Conservation (phyloP, 768 basidiomycete genomes). For the Suillus subluteus region DNA sequence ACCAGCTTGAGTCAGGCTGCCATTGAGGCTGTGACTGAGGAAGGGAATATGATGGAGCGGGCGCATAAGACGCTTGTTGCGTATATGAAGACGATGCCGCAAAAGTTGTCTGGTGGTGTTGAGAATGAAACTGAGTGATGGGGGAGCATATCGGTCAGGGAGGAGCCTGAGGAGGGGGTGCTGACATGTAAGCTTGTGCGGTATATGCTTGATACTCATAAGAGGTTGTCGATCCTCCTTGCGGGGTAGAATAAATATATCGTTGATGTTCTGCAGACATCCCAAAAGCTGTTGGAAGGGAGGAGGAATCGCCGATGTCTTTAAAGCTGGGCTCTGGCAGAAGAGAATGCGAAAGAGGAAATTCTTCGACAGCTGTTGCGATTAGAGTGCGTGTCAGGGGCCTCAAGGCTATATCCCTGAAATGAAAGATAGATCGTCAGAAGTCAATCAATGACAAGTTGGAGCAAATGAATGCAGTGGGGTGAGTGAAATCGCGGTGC, state of each 20-base stretch:
- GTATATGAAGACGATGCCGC: constrained; percentile 33
- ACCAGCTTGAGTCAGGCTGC: constrained; percentile 46
- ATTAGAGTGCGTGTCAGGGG: constrained; percentile 34
- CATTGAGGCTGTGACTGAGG: constrained; percentile 38
- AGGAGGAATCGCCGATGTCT: constrained; percentile 23
- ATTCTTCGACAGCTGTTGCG: constrained; percentile 28
- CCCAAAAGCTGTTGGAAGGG: constrained; percentile 20
- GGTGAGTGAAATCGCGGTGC: constrained; percentile 28
- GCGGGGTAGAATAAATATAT: constrained; percentile 58
- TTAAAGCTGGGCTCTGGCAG: constrained; percentile 8
- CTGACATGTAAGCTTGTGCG: constrained; percentile 29
- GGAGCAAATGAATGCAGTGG: constrained; percentile 37
- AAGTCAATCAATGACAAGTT: constrained; percentile 38
- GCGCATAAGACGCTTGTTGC: constrained; percentile 31
- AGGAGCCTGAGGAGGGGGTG: constrained; percentile 32
- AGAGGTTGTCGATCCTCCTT: constrained; percentile 39
- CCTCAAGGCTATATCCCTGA: constrained; percentile 41
- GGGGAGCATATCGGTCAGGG: constrained; percentile 32
- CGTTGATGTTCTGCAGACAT: constrained; percentile 54
- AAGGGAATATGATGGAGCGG: constrained; percentile 32
- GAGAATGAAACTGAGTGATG: constrained; percentile 38
- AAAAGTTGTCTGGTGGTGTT: constrained; percentile 31
- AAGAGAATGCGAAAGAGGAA: constrained; percentile 28
- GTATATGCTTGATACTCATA: constrained; percentile 59
- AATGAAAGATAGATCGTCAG: constrained; percentile 36